These are phyloP conservation scores for Nemania diffusa DNA, from an alignment of 2,329 filamentous ascomycete genomes.

Conservation along the genomic window DNA sequence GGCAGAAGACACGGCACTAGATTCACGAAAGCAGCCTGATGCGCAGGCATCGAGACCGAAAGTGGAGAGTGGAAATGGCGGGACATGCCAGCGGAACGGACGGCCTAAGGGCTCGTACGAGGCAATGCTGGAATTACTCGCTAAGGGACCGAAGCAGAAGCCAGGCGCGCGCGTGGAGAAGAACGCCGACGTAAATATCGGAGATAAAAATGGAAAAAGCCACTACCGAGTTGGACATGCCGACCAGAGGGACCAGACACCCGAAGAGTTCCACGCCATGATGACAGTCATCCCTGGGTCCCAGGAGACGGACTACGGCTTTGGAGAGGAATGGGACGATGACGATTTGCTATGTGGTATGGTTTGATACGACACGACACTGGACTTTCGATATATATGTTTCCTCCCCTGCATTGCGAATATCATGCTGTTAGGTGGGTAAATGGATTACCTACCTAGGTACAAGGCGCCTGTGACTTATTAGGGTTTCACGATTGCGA, in stretches of 20 bases:
- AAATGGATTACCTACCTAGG: background rate
- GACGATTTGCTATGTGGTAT: slow-evolving; percentile 32
- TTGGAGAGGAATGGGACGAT: slow-evolving; percentile 39
- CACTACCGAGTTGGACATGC: background rate
- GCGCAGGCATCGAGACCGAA: background rate
- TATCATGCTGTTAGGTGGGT: background rate
- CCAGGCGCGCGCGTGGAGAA: background rate
- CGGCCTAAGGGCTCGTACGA: slow-evolving; percentile 36
- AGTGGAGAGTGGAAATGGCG: background rate
- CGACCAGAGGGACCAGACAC: background rate
- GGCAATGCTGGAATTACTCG: slow-evolving; percentile 37
- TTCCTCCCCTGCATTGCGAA: background rate
- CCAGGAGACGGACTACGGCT: slow-evolving; percentile 45
- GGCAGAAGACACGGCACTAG: background rate
- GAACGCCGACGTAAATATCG: background rate
- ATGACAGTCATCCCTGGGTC: slow-evolving; percentile 29
- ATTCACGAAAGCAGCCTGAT: background rate
- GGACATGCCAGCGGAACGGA: slow-evolving; percentile 1
- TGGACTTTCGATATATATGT: background rate
- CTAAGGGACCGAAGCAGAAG: slow-evolving; percentile 28
- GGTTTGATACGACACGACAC: slow-evolving; percentile 1
- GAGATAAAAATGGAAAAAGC: background rate
- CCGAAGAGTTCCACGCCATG: background rate
- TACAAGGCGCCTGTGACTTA: background rate
- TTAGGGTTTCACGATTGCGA: background rate